A percentile compares a stretch with the other conserved stretches of the same genome.
These are phyloP conservation scores for Apophysomyces elegans DNA, from an alignment of 371 early-diverging fungal species.

Conservation along the genomic window DNA sequence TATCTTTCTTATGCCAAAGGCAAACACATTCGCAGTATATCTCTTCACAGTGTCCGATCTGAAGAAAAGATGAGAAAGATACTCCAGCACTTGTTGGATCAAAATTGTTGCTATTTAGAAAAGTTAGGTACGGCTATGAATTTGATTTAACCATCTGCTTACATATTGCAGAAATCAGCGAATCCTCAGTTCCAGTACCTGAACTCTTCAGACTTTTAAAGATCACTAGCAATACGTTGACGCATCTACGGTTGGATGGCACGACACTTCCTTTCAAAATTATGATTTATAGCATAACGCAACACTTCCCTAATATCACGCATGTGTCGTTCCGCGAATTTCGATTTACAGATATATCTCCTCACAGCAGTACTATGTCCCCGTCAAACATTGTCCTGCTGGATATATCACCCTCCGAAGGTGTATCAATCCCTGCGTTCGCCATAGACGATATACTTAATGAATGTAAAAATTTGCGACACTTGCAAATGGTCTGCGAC, in stretches of 20 bases:
- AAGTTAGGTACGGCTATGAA: constrained; percentile 27
- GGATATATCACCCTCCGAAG: background rate
- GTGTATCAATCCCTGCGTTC: background rate
- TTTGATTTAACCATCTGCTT: background rate
- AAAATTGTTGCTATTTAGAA: constrained; percentile 40
- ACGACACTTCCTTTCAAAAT: constrained; percentile 1
- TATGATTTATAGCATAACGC: constrained; percentile 16
- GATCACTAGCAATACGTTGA: constrained; percentile 30
- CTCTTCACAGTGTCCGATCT: constrained; percentile 15
- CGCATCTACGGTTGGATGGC: constrained; percentile 23
- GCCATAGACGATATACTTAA: background rate
- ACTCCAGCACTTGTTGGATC: constrained; percentile 28
- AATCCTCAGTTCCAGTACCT: constrained; percentile 19
- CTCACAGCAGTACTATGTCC: constrained; percentile 1
- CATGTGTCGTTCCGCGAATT: constrained; percentile 25
- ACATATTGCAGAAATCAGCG: constrained; percentile 22
- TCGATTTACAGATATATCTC: background rate
- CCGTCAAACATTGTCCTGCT: background rate
- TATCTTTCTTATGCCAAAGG: constrained; percentile 33
- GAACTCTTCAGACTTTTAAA: constrained; percentile 24
- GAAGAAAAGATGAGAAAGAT: constrained; percentile 15
- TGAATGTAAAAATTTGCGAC: constrained; percentile 13
- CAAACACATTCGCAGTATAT: constrained; percentile 30
- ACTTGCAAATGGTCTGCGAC: constrained; percentile 5
- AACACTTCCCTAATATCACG: constrained; percentile 19